Evolutionary conservation across 257 asterid species (phyloP).

Genomic region (Ballota nigra): DNA sequence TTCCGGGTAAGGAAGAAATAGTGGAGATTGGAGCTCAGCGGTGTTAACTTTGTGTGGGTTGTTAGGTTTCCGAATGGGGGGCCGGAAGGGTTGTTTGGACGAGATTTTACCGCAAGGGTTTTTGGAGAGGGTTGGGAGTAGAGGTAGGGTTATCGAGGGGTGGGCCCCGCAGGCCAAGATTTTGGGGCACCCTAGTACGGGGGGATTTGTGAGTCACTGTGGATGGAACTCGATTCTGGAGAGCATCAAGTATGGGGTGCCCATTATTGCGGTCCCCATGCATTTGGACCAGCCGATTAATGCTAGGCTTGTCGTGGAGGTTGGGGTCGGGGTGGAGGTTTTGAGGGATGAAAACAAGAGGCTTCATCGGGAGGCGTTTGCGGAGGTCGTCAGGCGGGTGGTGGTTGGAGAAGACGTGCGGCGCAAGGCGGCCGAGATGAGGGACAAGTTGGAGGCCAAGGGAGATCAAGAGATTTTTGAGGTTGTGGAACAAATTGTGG

Average conservation of each 20-base stretch:
- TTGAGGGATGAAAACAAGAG: conserved; percentile 25
- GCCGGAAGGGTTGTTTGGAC: not conserved
- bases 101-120: not conserved
- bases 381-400: conserved; percentile 21
- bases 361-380: conserved; percentile 15
- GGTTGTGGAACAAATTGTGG: not conserved
- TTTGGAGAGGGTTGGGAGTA: conserved; percentile 9
- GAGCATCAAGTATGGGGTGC: conserved; percentile 41
- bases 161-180: conserved; percentile 43
- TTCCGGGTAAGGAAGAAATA: conserved; percentile 27
- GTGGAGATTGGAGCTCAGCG: conserved; percentile 30
- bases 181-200: not conserved
- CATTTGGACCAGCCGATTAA: conserved; percentile 35
- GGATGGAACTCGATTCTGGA: conserved; percentile 23
- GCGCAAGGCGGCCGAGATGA: not conserved
- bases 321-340: conserved; percentile 22
- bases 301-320: conserved; percentile 42
- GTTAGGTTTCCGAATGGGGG: conserved; percentile 35
- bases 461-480: conserved; percentile 29
- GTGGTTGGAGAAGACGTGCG: not conserved
- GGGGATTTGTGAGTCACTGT: not conserved
- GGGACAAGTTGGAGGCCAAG: not conserved
- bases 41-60: conserved; percentile 42
- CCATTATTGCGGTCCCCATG: conserved; percentile 17
- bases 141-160: conserved; percentile 39